Evolutionary conservation across 2,329 filamentous ascomycete species (phyloP).

Genomic region (Exophiala viscosa): DNA sequence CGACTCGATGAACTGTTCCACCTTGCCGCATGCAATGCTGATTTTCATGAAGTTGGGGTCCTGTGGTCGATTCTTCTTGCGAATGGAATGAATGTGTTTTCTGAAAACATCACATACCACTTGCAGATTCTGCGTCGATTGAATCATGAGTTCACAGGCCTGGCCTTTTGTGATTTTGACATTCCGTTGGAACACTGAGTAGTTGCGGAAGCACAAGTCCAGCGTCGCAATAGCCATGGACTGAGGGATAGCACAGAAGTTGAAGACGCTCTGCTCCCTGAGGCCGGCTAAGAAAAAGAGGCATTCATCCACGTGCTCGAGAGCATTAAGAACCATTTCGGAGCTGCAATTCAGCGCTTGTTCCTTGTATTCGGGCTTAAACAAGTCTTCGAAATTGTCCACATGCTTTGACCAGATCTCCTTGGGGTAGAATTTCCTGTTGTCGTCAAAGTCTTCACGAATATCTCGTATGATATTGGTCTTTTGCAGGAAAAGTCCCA

Average conservation of each 20-base stretch:
- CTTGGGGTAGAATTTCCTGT: slow-evolving; percentile 87
- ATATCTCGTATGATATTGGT: slow-evolving; percentile 98
- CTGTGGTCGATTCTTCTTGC: slow-evolving; percentile 87
- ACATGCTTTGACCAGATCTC: slow-evolving; percentile 98
- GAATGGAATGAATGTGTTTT: slow-evolving; percentile 73
- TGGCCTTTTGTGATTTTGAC: slow-evolving; percentile 96
- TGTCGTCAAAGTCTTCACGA: slow-evolving; percentile 82
- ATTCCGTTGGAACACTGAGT: slow-evolving; percentile 76
- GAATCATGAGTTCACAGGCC: slow-evolving; percentile 84
- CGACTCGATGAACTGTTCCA: slow-evolving; percentile 66
- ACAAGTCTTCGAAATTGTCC: slow-evolving; percentile 81
- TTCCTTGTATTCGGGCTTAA: slow-evolving; percentile 72
- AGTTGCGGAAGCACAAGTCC: slow-evolving; percentile 88
- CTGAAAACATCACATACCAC: slow-evolving; percentile 79
- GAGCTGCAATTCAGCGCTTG: slow-evolving; percentile 81
- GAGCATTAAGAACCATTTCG: slow-evolving; percentile 88
- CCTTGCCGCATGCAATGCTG: slow-evolving; percentile 83
- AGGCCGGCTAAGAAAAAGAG: slow-evolving; percentile 97
- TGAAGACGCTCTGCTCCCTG: slow-evolving; percentile 95
- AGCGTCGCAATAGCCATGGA: slow-evolving; percentile 95
- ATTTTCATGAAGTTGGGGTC: slow-evolving; percentile 93
- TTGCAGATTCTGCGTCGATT: slow-evolving; percentile 85
- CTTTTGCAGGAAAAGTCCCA: slow-evolving; percentile 97
- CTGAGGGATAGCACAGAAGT: slow-evolving; percentile 96
- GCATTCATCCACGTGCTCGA: slow-evolving; percentile 85